Percentiles rank a stretch among this genome's conserved stretches.
Conservation (phyloP, 345 rosid genomes). For the Schrenkiella parvula region DNA sequence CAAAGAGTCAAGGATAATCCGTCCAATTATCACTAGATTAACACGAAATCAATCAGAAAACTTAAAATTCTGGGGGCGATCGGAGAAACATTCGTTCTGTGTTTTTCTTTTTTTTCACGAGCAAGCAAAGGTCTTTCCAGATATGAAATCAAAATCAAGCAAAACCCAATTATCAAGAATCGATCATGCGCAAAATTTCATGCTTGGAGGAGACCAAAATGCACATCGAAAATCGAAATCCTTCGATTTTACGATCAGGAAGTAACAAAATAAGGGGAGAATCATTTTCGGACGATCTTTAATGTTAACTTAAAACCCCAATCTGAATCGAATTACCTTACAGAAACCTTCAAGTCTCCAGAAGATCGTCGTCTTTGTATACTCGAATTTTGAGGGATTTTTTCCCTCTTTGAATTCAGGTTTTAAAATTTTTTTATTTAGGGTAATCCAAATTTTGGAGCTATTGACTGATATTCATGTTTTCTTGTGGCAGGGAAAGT, state of each 20-base stretch:
- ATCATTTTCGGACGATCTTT: background rate
- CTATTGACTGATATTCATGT: constrained; percentile 27
- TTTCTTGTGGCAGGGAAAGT: constrained; percentile 33
- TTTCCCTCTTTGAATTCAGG: constrained; percentile 10
- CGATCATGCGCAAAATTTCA: background rate
- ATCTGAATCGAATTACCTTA: constrained; percentile 9
- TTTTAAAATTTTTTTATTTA: background rate
- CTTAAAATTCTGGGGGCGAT: background rate
- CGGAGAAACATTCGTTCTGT: background rate
- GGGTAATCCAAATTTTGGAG: constrained; percentile 6
- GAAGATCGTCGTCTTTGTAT: constrained; percentile 22
- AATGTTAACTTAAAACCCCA: background rate
- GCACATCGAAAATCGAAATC: constrained; percentile 11
- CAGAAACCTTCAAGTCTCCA: constrained; percentile 2
- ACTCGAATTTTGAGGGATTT: constrained; percentile 20
- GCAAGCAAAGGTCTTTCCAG: background rate
- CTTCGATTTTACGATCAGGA: background rate
- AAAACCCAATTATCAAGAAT: background rate
- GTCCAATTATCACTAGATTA: background rate
- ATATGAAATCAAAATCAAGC: background rate
- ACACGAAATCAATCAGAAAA: background rate
- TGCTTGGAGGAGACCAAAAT: background rate
- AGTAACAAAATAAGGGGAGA: background rate
- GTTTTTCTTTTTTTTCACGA: background rate
- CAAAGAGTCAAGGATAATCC: background rate